Percentiles rank a stretch among this genome's conserved stretches.
Evolutionary conservation across 257 asterid species (phyloP).

Genomic region (Echium plantagineum): DNA sequence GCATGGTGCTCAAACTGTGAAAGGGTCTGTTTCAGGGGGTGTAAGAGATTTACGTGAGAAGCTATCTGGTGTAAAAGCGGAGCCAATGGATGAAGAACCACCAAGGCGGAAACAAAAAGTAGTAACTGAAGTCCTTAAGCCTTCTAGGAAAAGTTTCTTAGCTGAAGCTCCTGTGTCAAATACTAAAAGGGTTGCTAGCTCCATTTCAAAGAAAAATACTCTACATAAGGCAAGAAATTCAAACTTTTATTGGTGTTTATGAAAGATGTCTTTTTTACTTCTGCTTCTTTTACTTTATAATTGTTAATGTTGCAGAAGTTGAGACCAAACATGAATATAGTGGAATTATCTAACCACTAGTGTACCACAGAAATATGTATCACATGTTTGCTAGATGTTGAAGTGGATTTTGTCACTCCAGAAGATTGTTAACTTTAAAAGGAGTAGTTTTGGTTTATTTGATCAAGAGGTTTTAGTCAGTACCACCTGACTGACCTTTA

Average conservation of each 20-base stretch:
- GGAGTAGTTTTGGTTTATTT: too few species aligned
- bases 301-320: too few species aligned
- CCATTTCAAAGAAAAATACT: constrained; percentile 44
- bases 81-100: constrained; percentile 34
- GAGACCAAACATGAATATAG: too few species aligned
- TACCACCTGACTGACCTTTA: too few species aligned
- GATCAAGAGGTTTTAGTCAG: too few species aligned
- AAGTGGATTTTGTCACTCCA: too few species aligned
- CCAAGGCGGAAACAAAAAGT: constrained; percentile 37
- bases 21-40: constrained; percentile 57
- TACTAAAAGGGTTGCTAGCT: constrained; percentile 27
- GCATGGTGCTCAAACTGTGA: constrained; percentile 28
- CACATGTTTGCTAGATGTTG: too few species aligned
- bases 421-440: too few species aligned
- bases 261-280: too few species aligned
- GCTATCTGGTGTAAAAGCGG: constrained; percentile 70
- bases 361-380: too few species aligned
- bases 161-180: constrained; percentile 47
- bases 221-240: constrained; percentile 44
- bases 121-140: constrained; percentile 49
- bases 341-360: too few species aligned
- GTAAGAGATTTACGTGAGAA: constrained; percentile 86
- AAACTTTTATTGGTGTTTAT: neutral
- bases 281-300: too few species aligned
- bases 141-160: constrained; percentile 47